These are phyloP conservation scores for Ceratocystis eucalypticola DNA, from an alignment of 2,329 filamentous ascomycete genomes.

Conservation along the genomic window DNA sequence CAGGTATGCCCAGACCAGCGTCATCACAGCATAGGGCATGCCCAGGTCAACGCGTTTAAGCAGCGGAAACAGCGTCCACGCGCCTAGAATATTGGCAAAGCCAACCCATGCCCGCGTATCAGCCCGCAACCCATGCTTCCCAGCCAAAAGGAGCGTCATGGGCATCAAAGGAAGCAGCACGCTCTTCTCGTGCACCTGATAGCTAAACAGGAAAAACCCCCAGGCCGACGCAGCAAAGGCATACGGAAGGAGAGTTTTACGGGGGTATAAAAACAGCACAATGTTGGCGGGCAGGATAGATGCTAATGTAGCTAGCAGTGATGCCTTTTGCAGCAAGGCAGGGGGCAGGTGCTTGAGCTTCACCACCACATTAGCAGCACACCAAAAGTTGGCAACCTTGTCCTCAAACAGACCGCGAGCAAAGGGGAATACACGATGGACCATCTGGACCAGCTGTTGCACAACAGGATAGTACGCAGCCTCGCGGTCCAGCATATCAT, in stretches of 20 bases:
- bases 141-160: conserved; percentile 77
- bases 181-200: conserved; percentile 97
- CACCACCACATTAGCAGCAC: conserved; percentile 73
- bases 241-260: conserved; percentile 61
- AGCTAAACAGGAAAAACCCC: conserved; percentile 96
- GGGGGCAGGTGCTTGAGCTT: conserved; percentile 68
- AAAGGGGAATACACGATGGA: conserved; percentile 93
- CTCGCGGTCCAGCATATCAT: conserved; percentile 45
- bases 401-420: conserved; percentile 93
- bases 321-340: conserved; percentile 58
- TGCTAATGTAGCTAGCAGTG: conserved; percentile 58
- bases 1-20: conserved; percentile 80
- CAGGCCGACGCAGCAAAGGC: conserved; percentile 76
- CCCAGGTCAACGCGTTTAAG: conserved; percentile 71
- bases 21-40: conserved; percentile 74
- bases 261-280: conserved; percentile 65
- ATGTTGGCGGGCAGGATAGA: conserved; percentile 69
- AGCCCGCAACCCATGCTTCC: conserved; percentile 62
- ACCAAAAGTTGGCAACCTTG: conserved; percentile 98
- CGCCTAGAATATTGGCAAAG: conserved; percentile 81
- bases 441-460: conserved; percentile 66
- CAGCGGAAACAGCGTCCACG: conserved; percentile 89
- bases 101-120: conserved; percentile 79
- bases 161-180: conserved; percentile 83
- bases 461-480: conserved; percentile 61